Conservation (phyloP, 305 asterid species). For the Petunia hybrid region DNA sequence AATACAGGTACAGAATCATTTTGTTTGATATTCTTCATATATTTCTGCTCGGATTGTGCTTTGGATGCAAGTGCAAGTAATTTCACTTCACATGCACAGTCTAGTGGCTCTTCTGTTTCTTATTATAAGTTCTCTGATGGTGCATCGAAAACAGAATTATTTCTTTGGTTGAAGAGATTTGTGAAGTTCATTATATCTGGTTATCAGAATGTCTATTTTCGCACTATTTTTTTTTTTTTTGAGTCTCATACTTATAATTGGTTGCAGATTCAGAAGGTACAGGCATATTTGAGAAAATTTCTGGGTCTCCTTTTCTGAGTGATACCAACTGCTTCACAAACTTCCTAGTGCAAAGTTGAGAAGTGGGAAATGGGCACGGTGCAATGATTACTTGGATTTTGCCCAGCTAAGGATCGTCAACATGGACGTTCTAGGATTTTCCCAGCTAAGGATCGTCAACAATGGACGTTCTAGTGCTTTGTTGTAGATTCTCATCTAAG, state of each 20-base stretch:
- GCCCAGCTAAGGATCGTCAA: neutral
- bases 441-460: no score
- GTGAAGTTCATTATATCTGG: neutral
- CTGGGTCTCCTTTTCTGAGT: neutral
- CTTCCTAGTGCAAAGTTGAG: neutral
- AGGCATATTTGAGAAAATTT: neutral
- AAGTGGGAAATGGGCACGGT: neutral
- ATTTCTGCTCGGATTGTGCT: neutral
- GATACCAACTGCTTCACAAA: neutral
- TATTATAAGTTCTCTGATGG: neutral
- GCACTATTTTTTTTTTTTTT: neutral
- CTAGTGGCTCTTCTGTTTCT: neutral
- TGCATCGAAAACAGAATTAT: neutral
- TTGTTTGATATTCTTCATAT: neutral
- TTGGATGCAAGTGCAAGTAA: neutral
- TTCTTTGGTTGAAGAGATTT: neutral
- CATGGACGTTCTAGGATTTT: no score
- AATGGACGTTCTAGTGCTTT: neutral
- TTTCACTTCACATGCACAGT: neutral
- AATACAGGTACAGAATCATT: neutral
- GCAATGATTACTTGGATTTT: no score
- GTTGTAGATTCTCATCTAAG: constrained; percentile 4
- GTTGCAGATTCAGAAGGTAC: constrained; percentile 17
- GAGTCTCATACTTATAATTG: neutral
- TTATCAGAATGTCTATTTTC: neutral